phyloP scores from a whole-genome alignment of 805 yeast species.

The Starmera quercuum region DNA sequence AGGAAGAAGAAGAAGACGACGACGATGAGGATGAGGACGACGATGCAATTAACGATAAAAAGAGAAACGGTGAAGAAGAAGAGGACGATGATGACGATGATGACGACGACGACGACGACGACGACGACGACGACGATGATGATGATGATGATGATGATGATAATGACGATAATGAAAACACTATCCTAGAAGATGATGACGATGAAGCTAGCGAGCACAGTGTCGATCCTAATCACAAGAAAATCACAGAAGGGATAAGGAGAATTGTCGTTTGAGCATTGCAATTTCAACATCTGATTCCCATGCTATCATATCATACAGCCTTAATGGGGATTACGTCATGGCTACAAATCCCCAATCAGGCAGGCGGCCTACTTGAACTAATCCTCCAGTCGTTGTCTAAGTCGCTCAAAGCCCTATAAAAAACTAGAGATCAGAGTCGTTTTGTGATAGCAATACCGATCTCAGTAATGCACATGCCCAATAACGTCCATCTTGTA shows the following conservation, averaged over 20 bases:
- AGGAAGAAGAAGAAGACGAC: constrained; percentile 39
- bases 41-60: constrained; percentile 42
- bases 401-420: too few relatives aligned
- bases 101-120: constrained; percentile 38
- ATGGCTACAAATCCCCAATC: too few relatives aligned
- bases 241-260: neutral
- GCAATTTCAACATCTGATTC: too few relatives aligned
- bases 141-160: constrained; percentile 27
- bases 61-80: constrained; percentile 36
- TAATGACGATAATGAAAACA: constrained; percentile 1
- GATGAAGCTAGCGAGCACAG: constrained; percentile 13
- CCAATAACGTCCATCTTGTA: too few relatives aligned
- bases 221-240: neutral
- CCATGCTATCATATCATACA: too few relatives aligned
- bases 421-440: too few relatives aligned
- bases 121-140: constrained; percentile 32
- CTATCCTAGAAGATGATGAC: constrained; percentile 30
- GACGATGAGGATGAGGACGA: constrained; percentile 32
- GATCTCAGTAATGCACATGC: too few relatives aligned
- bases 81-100: constrained; percentile 36
- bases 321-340: too few relatives aligned
- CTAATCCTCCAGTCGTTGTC: too few relatives aligned
- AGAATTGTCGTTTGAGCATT: neutral
- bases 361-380: too few relatives aligned
- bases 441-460: too few relatives aligned